Evolutionary conservation across 495 filamentous ascomycete species (phyloP).

Genomic region (Aspergillus hancockii): DNA sequence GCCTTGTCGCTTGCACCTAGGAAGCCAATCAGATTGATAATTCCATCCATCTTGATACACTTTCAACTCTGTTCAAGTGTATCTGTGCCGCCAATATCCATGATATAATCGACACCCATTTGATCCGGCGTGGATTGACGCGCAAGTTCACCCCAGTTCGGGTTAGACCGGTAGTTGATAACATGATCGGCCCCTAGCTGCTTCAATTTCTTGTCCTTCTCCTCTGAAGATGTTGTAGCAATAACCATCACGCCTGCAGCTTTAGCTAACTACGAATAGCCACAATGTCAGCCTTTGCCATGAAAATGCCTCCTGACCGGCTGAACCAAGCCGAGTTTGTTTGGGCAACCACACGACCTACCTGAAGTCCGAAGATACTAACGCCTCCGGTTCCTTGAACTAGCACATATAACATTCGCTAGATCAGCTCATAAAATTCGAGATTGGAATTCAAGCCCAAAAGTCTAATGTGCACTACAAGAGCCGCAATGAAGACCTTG

Average conservation of each 20-base stretch:
- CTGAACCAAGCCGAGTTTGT: no score
- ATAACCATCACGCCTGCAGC: conserved; percentile 38
- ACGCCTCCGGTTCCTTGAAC: conserved; percentile 70
- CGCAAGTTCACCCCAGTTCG: conserved; percentile 62
- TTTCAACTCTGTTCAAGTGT: conserved; percentile 31
- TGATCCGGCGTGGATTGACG: conserved; percentile 45
- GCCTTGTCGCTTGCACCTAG: background rate
- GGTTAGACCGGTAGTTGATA: conserved; percentile 61
- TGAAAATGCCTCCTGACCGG: background rate
- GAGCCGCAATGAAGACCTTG: no score
- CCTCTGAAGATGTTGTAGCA: conserved; percentile 37
- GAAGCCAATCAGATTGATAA: conserved; percentile 5
- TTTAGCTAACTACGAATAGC: conserved; percentile 31
- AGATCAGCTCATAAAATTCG: no score
- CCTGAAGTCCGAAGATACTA: conserved; percentile 53
- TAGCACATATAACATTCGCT: conserved; percentile 56
- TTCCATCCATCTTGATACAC: conserved; percentile 1
- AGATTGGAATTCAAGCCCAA: no score
- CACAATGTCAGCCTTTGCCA: background rate
- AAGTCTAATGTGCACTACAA: no score
- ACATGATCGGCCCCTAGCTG: conserved; percentile 42
- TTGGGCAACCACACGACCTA: background rate
- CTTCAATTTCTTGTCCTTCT: conserved; percentile 34
- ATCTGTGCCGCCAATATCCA: conserved; percentile 53
- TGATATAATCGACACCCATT: conserved; percentile 57